phyloP scores from a whole-genome alignment of 441 rosid species.

The Raphanus hybrid region DNA sequence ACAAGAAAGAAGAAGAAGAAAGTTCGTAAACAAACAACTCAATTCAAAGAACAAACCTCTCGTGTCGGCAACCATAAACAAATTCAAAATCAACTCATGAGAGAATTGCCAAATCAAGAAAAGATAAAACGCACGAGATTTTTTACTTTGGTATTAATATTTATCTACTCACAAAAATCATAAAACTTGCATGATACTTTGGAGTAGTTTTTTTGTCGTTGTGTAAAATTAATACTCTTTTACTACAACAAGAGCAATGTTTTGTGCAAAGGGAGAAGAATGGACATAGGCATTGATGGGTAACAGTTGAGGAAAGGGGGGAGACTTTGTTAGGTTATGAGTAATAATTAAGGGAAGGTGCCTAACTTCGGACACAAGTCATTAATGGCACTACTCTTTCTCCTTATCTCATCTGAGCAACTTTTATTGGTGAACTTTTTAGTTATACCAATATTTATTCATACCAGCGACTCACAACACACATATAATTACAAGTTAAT shows the following conservation, averaged over 20 bases:
- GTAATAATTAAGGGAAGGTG: constrained; percentile 29
- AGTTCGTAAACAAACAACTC: constrained; percentile 15
- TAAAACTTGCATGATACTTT: constrained; percentile 35
- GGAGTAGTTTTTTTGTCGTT: no score
- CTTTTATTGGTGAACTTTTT: not conserved
- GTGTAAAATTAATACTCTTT: constrained; percentile 3
- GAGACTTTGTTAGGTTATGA: constrained; percentile 14
- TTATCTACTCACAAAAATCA: constrained; percentile 15
- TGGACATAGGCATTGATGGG: constrained; percentile 38
- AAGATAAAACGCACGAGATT: constrained; percentile 23
- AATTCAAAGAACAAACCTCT: constrained; percentile 44
- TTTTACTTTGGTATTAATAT: not conserved
- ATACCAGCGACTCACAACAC: constrained; percentile 11
- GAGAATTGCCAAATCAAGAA: constrained; percentile 34
- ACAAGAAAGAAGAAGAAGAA: not conserved
- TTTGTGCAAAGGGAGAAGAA: constrained; percentile 27
- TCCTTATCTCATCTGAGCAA: no score
- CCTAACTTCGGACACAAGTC: constrained; percentile 35
- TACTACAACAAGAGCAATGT: constrained; percentile 6
- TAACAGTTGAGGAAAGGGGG: constrained; percentile 38
- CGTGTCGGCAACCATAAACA: constrained; percentile 41
- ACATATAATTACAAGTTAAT: not conserved
- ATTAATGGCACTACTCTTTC: constrained; percentile 32
- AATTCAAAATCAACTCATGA: constrained; percentile 30
- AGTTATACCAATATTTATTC: constrained; percentile 11